Percentiles rank a stretch among this genome's conserved stretches.
Evolutionary conservation across 257 asterid species (phyloP).

Genomic region (Ajuga chamaepitys): DNA sequence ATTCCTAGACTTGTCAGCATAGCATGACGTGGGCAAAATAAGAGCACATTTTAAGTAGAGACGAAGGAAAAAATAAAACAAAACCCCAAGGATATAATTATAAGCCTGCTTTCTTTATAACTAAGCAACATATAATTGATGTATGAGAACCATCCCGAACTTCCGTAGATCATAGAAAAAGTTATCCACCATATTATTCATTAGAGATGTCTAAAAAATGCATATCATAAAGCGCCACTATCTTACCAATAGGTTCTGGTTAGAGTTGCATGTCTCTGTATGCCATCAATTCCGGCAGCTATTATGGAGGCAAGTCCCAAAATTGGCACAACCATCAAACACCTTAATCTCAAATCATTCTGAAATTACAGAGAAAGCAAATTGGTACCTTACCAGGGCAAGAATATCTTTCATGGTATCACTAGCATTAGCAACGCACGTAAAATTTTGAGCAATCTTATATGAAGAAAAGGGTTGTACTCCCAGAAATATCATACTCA

Average conservation of each 20-base stretch:
- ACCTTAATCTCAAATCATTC: slow-evolving; percentile 69
- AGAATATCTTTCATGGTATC: slow-evolving; percentile 89
- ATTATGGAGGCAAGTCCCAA: slow-evolving; percentile 76
- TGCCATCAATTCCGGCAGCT: slow-evolving; percentile 79
- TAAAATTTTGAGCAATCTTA: slow-evolving; percentile 68
- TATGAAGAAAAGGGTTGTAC: slow-evolving; percentile 78
- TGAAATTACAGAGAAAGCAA: background rate
- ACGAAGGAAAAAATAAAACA: too few species aligned
- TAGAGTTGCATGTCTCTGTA: slow-evolving; percentile 42
- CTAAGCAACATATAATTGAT: too few species aligned
- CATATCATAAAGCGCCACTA: too few species aligned
- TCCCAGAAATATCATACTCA: slow-evolving; percentile 87
- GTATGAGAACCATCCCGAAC: too few species aligned
- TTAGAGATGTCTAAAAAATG: too few species aligned
- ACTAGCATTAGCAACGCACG: slow-evolving; percentile 72
- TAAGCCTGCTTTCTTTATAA: too few species aligned
- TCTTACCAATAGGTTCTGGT: slow-evolving; percentile 90
- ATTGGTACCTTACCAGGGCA: slow-evolving; percentile 56
- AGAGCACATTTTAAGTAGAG: background rate
- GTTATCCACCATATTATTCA: too few species aligned
- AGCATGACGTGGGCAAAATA: too few species aligned
- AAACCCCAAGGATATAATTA: background rate
- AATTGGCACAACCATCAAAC: slow-evolving; percentile 86
- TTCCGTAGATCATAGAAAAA: too few species aligned
- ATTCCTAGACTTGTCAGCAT: too few species aligned